Percentiles rank a stretch among this genome's conserved stretches.
phyloP scores from a whole-genome alignment of 805 yeast species.

The Zygotorulaspora danielsina region DNA sequence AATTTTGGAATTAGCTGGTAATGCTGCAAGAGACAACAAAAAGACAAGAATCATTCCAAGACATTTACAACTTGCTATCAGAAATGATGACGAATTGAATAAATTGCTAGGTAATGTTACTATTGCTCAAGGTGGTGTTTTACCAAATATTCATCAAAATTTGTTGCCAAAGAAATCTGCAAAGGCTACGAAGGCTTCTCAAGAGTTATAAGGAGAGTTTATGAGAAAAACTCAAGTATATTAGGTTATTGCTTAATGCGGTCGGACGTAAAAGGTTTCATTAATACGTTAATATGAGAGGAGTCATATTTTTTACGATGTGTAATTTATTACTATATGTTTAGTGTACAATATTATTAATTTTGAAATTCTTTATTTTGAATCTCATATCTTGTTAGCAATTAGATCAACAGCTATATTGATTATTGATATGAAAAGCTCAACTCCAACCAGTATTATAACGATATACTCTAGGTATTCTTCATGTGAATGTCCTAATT shows the following conservation, averaged over 20 bases:
- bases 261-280: constrained; percentile 3
- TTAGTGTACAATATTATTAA: constrained; percentile 1
- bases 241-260: constrained; percentile 1
- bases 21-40: constrained; percentile 97
- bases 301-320: constrained; percentile 2
- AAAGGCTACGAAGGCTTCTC: constrained; percentile 53
- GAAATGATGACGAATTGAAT: constrained; percentile 96
- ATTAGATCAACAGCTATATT: constrained; percentile 65
- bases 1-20: constrained; percentile 93
- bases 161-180: constrained; percentile 71
- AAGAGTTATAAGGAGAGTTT: constrained; percentile 45
- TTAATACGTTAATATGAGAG: constrained; percentile 2
- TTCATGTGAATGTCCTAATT: constrained; percentile 89
- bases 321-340: constrained; percentile 1
- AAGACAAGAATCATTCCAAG: constrained; percentile 97
- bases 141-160: constrained; percentile 90
- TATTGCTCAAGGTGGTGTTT: constrained; percentile 96
- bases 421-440: constrained; percentile 80
- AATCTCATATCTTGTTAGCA: constrained; percentile 29
- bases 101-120: constrained; percentile 85
- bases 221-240: not conserved
- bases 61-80: constrained; percentile 93
- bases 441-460: constrained; percentile 85
- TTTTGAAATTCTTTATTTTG: constrained; percentile 4
- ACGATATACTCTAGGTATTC: constrained; percentile 90